Evolutionary conservation across 2,329 filamentous ascomycete genomes (phyloP).

Genomic region (Penicillium glabrum): DNA sequence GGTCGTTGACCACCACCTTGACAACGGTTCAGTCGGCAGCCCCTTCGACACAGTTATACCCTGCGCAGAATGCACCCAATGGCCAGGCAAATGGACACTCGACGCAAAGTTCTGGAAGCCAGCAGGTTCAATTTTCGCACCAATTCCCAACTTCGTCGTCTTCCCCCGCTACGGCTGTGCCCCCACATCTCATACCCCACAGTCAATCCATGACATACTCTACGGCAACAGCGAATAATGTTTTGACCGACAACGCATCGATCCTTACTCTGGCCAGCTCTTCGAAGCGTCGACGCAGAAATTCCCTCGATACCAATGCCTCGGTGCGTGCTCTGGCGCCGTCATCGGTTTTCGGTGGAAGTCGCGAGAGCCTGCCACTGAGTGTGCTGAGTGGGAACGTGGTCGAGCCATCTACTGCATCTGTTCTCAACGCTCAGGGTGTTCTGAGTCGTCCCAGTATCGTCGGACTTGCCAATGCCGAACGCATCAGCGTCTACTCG

Average conservation of each 20-base stretch:
- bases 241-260: constrained; percentile 65
- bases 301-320: constrained; percentile 66
- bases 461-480: constrained; percentile 55
- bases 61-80: constrained; percentile 31
- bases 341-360: constrained; percentile 64
- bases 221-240: constrained; percentile 61
- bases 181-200: constrained; percentile 56
- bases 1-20: constrained; percentile 64
- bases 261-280: constrained; percentile 66
- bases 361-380: constrained; percentile 62
- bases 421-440: constrained; percentile 40
- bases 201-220: constrained; percentile 58
- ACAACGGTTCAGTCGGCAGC: constrained; percentile 66
- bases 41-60: constrained; percentile 50
- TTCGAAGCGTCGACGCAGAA: constrained; percentile 62
- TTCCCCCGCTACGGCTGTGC: constrained; percentile 60
- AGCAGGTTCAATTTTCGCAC: constrained; percentile 57
- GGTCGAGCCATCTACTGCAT: constrained; percentile 44
- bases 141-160: constrained; percentile 53
- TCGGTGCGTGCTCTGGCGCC: constrained; percentile 64
- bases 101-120: constrained; percentile 37
- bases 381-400: constrained; percentile 60
- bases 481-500: constrained; percentile 72
- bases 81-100: constrained; percentile 35
- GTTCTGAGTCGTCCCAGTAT: constrained; percentile 51